A percentile compares a stretch with the other conserved stretches of the same genome.
Evolutionary conservation across 257 asterid genomes (phyloP).

Genomic region (Solanum bulbocastanum): DNA sequence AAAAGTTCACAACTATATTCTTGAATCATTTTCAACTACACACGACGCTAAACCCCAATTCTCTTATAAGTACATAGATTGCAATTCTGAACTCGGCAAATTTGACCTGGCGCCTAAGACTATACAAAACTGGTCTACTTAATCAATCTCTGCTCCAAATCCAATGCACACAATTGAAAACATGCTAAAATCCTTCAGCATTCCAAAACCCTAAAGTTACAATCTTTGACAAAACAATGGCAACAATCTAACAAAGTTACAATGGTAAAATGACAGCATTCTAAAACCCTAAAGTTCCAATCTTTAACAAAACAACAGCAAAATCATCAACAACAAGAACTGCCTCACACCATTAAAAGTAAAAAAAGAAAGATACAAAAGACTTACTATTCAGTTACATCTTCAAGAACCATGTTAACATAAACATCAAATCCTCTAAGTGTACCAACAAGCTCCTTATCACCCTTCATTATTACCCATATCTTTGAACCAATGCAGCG

Average conservation of each 20-base stretch:
- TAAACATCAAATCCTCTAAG: constrained; percentile 78
- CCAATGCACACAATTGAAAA: background rate
- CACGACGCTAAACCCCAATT: background rate
- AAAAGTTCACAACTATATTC: background rate
- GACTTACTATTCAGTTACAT: constrained; percentile 73
- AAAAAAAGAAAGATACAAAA: background rate
- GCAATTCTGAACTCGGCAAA: background rate
- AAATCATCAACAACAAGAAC: background rate
- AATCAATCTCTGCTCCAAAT: background rate
- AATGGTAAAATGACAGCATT: too few species aligned
- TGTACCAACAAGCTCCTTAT: constrained; percentile 77
- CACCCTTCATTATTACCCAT: constrained; percentile 95
- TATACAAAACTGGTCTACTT: background rate
- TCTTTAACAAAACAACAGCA: background rate
- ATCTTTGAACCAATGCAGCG: constrained; percentile 82
- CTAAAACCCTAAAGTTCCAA: background rate
- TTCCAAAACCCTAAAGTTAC: background rate
- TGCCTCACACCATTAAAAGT: background rate
- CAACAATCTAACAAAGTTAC: background rate
- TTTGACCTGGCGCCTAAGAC: background rate
- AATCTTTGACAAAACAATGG: background rate
- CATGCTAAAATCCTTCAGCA: background rate
- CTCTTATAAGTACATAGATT: background rate
- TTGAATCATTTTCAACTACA: background rate
- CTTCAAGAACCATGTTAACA: constrained; percentile 86